Evolutionary conservation across 2,329 filamentous ascomycete genomes (phyloP).

Genomic region (Penicillium palitans): DNA sequence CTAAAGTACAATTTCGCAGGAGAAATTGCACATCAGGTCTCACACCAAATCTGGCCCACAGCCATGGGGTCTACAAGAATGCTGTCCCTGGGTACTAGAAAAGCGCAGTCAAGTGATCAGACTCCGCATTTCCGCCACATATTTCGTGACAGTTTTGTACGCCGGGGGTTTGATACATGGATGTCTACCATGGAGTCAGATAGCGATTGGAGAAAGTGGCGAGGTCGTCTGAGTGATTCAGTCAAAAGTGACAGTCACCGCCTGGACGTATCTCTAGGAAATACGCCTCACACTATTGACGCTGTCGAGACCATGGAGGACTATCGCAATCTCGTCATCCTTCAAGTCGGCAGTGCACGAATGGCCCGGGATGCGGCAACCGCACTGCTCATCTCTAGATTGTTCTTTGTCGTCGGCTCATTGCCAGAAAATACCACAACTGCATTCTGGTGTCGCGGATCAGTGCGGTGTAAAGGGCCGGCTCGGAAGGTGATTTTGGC

Average conservation of each 20-base stretch:
- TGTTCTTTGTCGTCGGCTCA: conserved; percentile 16
- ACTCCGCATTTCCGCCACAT: conserved; percentile 24
- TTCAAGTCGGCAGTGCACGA: conserved; percentile 14
- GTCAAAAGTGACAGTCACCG: conserved; percentile 13
- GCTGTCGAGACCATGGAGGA: conserved; percentile 20
- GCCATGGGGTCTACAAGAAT: conserved; percentile 11
- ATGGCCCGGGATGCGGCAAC: conserved; percentile 21
- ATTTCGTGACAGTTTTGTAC: conserved; percentile 24
- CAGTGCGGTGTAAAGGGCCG: conserved; percentile 9
- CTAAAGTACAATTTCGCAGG: conserved; percentile 20
- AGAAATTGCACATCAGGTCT: conserved; percentile 14
- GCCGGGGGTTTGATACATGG: conserved; percentile 20
- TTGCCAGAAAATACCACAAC: conserved; percentile 11
- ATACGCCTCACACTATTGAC: conserved; percentile 16
- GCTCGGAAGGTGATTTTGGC: conserved; percentile 13
- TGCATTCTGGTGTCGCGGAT: conserved; percentile 17
- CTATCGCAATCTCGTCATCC: conserved; percentile 21
- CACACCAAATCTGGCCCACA: conserved; percentile 20
- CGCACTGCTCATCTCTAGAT: conserved; percentile 17
- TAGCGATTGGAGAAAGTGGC: conserved; percentile 17
- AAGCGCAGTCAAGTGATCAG: too few relatives aligned
- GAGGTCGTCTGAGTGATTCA: conserved; percentile 6
- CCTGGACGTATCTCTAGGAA: conserved; percentile 15
- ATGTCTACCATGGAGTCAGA: conserved; percentile 26
- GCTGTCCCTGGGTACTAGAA: conserved; percentile 22